Percentiles rank a stretch among this genome's conserved stretches.
phyloP scores from a whole-genome alignment of 805 yeast species.

The Saturnispora saitoi region DNA sequence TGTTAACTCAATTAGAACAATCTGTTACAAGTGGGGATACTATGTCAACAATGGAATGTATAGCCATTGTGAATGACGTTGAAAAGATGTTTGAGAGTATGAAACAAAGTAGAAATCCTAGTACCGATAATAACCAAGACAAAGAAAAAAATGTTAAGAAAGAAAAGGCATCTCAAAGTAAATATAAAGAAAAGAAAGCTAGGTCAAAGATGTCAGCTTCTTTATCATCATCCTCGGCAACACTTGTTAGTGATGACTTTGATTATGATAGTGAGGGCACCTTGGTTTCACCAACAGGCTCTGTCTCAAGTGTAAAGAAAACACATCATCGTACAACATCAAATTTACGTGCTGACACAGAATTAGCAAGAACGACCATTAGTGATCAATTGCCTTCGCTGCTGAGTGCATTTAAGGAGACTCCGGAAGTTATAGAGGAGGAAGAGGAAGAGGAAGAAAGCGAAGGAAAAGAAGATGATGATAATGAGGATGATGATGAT shows the following conservation, averaged over 20 bases:
- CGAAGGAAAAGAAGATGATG: slow-evolving; percentile 36
- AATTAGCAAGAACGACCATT: slow-evolving; percentile 35
- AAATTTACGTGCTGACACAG: slow-evolving; percentile 7
- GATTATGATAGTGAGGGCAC: slow-evolving; percentile 9
- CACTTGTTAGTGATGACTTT: not conserved
- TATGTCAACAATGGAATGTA: slow-evolving; percentile 54
- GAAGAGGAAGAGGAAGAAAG: not conserved
- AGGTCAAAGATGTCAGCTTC: not conserved
- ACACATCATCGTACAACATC: slow-evolving; percentile 5
- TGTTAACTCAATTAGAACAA: slow-evolving; percentile 48
- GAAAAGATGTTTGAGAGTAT: slow-evolving; percentile 65
- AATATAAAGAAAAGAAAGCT: not conserved
- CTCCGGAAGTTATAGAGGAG: slow-evolving; percentile 30
- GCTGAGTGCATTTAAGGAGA: slow-evolving; percentile 62
- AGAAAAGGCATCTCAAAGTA: slow-evolving; percentile 3
- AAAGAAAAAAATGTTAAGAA: slow-evolving; percentile 3
- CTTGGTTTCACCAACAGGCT: slow-evolving; percentile 1
- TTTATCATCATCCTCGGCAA: not conserved
- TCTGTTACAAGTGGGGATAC: slow-evolving; percentile 47
- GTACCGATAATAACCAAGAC: slow-evolving; percentile 5
- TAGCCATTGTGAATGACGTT: slow-evolving; percentile 58
- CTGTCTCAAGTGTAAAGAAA: not conserved
- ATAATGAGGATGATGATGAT: not conserved
- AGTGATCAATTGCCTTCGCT: slow-evolving; percentile 58
- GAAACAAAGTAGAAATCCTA: slow-evolving; percentile 17